A percentile compares a stretch with the other conserved stretches of the same genome.
These are phyloP conservation scores for Diaporthe aspalathi DNA, from an alignment of 2,329 filamentous ascomycete species.

Conservation along the genomic window DNA sequence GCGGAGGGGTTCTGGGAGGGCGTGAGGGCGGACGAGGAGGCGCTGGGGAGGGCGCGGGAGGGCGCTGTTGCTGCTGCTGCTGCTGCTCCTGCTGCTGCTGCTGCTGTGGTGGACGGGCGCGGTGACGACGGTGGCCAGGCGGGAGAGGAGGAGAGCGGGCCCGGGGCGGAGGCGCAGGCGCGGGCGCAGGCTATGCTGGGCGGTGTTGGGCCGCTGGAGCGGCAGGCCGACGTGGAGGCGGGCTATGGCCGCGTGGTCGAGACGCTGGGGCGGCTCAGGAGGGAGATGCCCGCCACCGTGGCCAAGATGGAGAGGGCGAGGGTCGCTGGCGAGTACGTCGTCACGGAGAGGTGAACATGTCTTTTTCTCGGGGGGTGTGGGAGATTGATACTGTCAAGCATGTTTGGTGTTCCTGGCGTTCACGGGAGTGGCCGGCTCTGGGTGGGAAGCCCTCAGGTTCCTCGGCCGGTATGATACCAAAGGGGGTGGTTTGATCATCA, in stretches of 20 bases:
- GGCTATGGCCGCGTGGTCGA: constrained; percentile 61
- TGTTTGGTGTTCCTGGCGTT: constrained; percentile 35
- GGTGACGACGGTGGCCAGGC: constrained; percentile 38
- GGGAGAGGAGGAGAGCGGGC: constrained; percentile 42
- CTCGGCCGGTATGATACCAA: constrained; percentile 34
- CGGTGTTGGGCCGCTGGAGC: constrained; percentile 52
- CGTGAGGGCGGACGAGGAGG: constrained; percentile 60
- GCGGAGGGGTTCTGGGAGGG: constrained; percentile 54
- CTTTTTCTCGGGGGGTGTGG: background rate
- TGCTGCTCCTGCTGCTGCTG: constrained; percentile 13
- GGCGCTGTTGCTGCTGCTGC: constrained; percentile 22
- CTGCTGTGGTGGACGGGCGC: constrained; percentile 3
- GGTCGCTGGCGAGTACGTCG: constrained; percentile 68
- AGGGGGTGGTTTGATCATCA: background rate
- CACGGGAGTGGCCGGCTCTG: background rate
- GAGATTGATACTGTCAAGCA: background rate
- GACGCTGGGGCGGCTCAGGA: constrained; percentile 64
- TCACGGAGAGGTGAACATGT: constrained; percentile 53
- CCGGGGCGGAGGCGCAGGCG: too few species aligned
- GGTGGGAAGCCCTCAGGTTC: background rate
- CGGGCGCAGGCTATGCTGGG: constrained; percentile 47
- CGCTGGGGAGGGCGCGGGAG: constrained; percentile 49
- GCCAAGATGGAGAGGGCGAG: constrained; percentile 74
- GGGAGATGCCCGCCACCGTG: constrained; percentile 70
- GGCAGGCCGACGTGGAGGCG: constrained; percentile 60